Percentiles rank a stretch among this genome's conserved stretches.
These are phyloP conservation scores for Aspergillus hortae DNA, from an alignment of 2,329 filamentous ascomycete genomes.

Conservation along the genomic window DNA sequence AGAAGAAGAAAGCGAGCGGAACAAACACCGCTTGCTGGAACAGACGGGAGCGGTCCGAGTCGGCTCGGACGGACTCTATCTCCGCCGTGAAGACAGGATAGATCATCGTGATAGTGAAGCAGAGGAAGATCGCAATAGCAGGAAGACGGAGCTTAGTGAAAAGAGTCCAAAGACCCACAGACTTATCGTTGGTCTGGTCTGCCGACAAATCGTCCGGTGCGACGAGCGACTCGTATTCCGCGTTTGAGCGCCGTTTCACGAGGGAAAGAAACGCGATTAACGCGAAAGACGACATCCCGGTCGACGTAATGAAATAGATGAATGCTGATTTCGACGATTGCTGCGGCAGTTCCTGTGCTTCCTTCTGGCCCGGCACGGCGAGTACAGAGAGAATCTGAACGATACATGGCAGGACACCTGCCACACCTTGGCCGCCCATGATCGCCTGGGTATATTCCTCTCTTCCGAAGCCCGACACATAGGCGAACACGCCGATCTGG, in stretches of 20 bases:
- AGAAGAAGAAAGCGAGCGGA: conserved; percentile 83
- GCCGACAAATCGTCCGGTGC: background rate
- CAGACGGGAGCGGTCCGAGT: conserved; percentile 51
- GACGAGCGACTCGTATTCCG: background rate
- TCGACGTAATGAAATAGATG: conserved; percentile 86
- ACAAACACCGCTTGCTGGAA: conserved; percentile 73
- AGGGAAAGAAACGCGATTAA: conserved; percentile 74
- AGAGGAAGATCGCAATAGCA: conserved; percentile 71
- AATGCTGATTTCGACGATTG: conserved; percentile 70
- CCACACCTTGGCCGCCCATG: conserved; percentile 90
- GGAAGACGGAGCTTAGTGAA: conserved; percentile 77
- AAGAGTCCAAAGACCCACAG: conserved; percentile 61
- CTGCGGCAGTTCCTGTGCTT: conserved; percentile 28
- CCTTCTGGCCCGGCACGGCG: conserved; percentile 51
- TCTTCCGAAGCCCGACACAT: conserved; percentile 77
- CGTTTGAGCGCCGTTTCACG: conserved; percentile 46
- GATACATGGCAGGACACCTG: conserved; percentile 82
- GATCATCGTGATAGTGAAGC: conserved; percentile 84
- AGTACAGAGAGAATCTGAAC: conserved; percentile 84
- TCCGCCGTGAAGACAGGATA: conserved; percentile 87
- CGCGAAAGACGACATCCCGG: conserved; percentile 66
- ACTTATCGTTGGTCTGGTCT: conserved; percentile 1
- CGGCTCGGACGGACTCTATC: conserved; percentile 51
- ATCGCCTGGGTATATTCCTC: conserved; percentile 92
- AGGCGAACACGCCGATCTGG: conserved; percentile 93